Conservation (phyloP, 352 stramenopile genomes). For the Globisporangium uncinulatum region DNA sequence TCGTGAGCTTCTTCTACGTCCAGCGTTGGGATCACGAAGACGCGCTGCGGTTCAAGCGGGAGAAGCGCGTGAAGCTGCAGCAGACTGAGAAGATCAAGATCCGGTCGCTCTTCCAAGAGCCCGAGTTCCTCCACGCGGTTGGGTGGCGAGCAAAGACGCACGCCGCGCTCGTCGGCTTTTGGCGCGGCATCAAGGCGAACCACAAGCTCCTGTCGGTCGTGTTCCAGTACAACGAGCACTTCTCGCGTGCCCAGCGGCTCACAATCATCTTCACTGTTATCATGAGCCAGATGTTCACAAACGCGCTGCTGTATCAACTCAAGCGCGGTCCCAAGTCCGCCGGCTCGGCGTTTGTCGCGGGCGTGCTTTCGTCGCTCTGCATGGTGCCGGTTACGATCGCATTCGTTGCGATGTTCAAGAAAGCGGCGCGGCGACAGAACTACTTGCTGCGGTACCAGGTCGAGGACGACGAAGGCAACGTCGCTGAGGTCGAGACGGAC, state of each 20-base stretch:
- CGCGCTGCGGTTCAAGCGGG: slow-evolving; percentile 22
- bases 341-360: slow-evolving; percentile 45
- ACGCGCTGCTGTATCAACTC: slow-evolving; percentile 56
- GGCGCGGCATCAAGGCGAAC: slow-evolving; percentile 43
- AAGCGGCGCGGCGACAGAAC: slow-evolving; percentile 45
- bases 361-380: slow-evolving; percentile 50
- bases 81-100: slow-evolving; percentile 52
- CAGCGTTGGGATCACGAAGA: slow-evolving; percentile 56
- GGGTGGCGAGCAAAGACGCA: slow-evolving; percentile 35
- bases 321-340: slow-evolving; percentile 35
- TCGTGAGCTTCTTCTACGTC: slow-evolving; percentile 49
- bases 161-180: slow-evolving; percentile 37
- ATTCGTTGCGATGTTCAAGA: slow-evolving; percentile 73
- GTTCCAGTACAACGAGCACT: slow-evolving; percentile 73
- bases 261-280: slow-evolving; percentile 68
- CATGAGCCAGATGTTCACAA: slow-evolving; percentile 71
- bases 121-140: slow-evolving; percentile 48
- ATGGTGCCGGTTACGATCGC: slow-evolving; percentile 60
- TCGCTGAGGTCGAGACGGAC: slow-evolving; percentile 58
- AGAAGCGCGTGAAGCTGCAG: slow-evolving; percentile 28
- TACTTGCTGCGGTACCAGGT: slow-evolving; percentile 64
- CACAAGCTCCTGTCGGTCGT: slow-evolving; percentile 67
- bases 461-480: slow-evolving; percentile 51
- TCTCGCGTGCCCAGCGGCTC: slow-evolving; percentile 49
- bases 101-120: slow-evolving; percentile 51